phyloP scores from a whole-genome alignment of 2,329 filamentous ascomycete genomes.

The Colletotrichum scovillei region DNA sequence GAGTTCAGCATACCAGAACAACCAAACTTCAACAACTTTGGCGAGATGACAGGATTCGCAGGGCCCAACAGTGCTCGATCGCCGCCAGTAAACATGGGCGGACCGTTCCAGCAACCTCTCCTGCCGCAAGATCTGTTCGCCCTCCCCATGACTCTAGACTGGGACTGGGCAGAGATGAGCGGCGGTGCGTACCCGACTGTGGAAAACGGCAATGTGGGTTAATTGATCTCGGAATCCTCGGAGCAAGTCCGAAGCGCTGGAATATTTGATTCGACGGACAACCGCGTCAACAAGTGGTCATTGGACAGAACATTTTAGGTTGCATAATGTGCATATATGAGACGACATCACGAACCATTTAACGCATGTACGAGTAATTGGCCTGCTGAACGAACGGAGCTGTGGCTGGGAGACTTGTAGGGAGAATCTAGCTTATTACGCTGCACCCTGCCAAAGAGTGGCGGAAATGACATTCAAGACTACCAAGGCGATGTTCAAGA shows the following conservation, averaged over 20 bases:
- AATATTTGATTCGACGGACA: not conserved
- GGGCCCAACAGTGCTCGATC: conserved; percentile 48
- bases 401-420: not conserved
- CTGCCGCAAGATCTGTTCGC: conserved; percentile 95
- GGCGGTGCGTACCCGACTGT: conserved; percentile 73
- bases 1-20: conserved; percentile 52
- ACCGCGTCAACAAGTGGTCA: not conserved
- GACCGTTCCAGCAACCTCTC: conserved; percentile 81
- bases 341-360: conserved; percentile 27
- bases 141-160: conserved; percentile 95
- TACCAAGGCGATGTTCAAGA: not conserved
- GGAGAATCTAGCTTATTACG: not conserved
- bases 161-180: conserved; percentile 80
- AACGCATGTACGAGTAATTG: conserved; percentile 31
- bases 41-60: conserved; percentile 58
- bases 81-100: conserved; percentile 43
- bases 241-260: not conserved
- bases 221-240: not conserved
- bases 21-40: conserved; percentile 56
- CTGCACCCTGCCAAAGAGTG: not conserved
- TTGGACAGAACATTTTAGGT: not conserved
- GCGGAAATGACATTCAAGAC: not conserved
- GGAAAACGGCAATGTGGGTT: conserved; percentile 68
- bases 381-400: conserved; percentile 14
- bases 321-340: conserved; percentile 20